Evolutionary conservation across 2,329 filamentous ascomycete species (phyloP), one percentile per base, ranked within the genome.

Genomic region (Lasiodiplodia sp.): DNA sequence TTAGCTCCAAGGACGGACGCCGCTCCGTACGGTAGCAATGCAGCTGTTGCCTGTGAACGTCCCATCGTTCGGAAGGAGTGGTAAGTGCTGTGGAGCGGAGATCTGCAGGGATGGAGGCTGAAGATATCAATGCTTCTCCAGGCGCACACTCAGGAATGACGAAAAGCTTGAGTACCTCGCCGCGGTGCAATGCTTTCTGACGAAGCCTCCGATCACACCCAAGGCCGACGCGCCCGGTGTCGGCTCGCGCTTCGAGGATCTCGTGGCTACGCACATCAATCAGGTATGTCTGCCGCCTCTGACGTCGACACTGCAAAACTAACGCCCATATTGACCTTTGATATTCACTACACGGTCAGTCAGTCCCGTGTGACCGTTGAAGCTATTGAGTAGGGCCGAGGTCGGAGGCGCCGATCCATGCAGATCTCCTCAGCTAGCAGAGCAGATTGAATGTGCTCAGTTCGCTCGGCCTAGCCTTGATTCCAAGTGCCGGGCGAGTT

Each of bases 191-290:
- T 80, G 79, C 65, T 68, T 80, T 2, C 71, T 74, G n/a, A 69
- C 69, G 18, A 77, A 76, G 71, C 72, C 73, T 18, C 66, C 73
- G 14, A 76, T 76, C 51, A 79, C 76, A 1, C 75, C 76, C 8
- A 69, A 72, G 2, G 69, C 70, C 2, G 51, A 74, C 16, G 72
- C 75, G 2, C 72, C 78, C 8, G 78, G 78, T 66, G 77, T 74
- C 4, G 75, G 74, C 44, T 77, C 74, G 47, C 74, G 79, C 11
- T 79, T 77, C 66, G 79, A 80, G 68, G 78, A 80, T 64, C 79
- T 77, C 63, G 77, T 79, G 1, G 77, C 74, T 11, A 77, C 75
- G 18, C 77, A 79, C 63, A 76, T 79, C 71, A 75, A 76, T 49
- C 73, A 78, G 53, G 79, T 77, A 3, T 12, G 73, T 6, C 70